These are phyloP conservation scores for Scutellaria galericulata DNA, from an alignment of 257 asterid genomes.

Conservation along the genomic window DNA sequence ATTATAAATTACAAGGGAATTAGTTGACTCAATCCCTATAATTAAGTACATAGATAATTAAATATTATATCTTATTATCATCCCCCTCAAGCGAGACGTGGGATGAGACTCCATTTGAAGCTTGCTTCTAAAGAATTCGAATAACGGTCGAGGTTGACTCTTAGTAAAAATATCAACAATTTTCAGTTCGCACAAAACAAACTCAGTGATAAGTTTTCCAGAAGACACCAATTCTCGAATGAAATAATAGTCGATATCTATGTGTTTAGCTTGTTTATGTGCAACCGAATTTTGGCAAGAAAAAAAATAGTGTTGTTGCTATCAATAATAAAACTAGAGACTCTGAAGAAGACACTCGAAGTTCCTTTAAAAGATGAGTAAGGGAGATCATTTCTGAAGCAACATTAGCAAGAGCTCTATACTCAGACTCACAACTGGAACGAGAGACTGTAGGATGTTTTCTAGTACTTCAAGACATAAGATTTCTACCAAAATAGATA, in stretches of 20 bases:
- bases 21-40: too few relatives aligned
- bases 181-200: too few relatives aligned
- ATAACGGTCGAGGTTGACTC: background rate
- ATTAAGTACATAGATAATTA: too few relatives aligned
- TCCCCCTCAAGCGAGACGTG: conserved; percentile 1
- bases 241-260: too few relatives aligned
- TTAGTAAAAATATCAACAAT: background rate
- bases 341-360: background rate
- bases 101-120: background rate
- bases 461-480: background rate
- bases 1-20: too few relatives aligned
- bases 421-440: background rate
- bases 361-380: too few relatives aligned
- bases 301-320: background rate
- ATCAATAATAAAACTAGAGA: background rate
- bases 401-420: background rate
- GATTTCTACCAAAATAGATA: background rate
- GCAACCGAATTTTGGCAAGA: background rate
- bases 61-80: background rate
- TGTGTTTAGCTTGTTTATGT: too few relatives aligned
- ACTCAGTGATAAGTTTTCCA: too few relatives aligned
- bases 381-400: background rate
- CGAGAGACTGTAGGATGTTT: background rate
- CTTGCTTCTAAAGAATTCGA: background rate
- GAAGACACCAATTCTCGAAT: too few relatives aligned